Conservation (phyloP, 371 early-diverging fungal species). For the Mortierella sp. region DNA sequence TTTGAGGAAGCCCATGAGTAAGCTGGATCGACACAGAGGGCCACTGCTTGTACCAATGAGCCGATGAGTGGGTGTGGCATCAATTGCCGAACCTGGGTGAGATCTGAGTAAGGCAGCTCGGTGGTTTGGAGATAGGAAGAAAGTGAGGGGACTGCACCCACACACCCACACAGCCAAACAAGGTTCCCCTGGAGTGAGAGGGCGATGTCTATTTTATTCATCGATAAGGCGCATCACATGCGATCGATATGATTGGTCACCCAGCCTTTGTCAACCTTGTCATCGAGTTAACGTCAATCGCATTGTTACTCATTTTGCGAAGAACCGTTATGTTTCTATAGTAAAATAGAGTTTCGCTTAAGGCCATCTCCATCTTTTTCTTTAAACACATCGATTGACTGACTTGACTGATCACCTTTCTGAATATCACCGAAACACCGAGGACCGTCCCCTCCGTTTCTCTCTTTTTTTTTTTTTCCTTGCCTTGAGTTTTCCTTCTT, state of each 20-base stretch:
- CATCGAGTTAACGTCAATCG: conserved; percentile 20
- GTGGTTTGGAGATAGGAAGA: not conserved
- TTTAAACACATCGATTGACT: not conserved
- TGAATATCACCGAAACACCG: not conserved
- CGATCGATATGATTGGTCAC: conserved; percentile 13
- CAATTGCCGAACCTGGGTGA: not conserved
- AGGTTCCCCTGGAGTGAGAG: not conserved
- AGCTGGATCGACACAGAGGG: not conserved
- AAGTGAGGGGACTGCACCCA: not conserved
- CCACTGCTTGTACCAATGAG: not conserved
- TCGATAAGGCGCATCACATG: conserved; percentile 24
- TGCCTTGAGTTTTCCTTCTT: conserved; percentile 3
- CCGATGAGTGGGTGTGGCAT: not conserved
- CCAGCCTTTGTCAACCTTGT: conserved; percentile 26
- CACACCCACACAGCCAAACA: not conserved
- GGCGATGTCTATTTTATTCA: not conserved
- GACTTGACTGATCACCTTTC: not conserved
- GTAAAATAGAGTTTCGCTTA: not conserved
- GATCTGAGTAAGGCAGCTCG: not conserved
- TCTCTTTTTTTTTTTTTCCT: not conserved
- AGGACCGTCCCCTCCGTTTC: not conserved
- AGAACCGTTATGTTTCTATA: not conserved
- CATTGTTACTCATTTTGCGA: conserved; percentile 24
- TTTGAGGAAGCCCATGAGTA: not conserved
- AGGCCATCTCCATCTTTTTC: not conserved